Evolutionary conservation across 2,329 filamentous ascomycete genomes (phyloP), one percentile per base, ranked within the genome.

Genomic region (Colletotrichum tanaceti): DNA sequence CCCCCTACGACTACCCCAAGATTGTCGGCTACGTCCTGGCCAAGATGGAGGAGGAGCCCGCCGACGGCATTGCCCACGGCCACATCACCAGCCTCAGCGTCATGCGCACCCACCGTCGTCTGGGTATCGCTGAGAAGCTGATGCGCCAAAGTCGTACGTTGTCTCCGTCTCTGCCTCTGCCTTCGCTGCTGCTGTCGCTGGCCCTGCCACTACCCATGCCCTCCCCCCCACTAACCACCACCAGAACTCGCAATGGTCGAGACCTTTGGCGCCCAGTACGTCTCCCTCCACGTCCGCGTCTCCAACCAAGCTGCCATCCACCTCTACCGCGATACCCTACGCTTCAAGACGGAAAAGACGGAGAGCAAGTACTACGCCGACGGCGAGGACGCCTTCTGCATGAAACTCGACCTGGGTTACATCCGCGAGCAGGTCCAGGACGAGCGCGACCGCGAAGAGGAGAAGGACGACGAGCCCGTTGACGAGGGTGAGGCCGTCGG

Each of bases 1-100:
- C 90, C 0, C 90, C 91, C 54, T 92, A 95, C 80, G 92, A 97
- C 79, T 96, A 97, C 75, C 96, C 96, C 73, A 97, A 98, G 82
- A 97, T 99, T 70, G 96, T 99, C 28, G 96, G 96, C 75, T 99
- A 99, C 79, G 96, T 99, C n/a, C 90, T 99, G 32, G 96, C 96
- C 59, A 99, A 99, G 87, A 99, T 99, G 94, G 96, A 99, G 81
- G 96, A 99, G 84, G 96, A 98, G 80, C 95, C 96, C 9, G 78
- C 91, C 69, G 95, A 98, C 79, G 94, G 94, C 67, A 84, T 98
- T 47, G 92, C 91, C 74, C 96, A 98, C 82, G 96, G 96, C 18
- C 96, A 99, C 83, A 98, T 99, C 77, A 99, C 96, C 53, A 94
- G 91, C 74, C 81, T 99, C 76, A 94, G 91, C 76, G 96, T 99